Evolutionary conservation across 192 early-diverging fungal genomes (phyloP).

Genomic region (Glomus cerebriforme): DNA sequence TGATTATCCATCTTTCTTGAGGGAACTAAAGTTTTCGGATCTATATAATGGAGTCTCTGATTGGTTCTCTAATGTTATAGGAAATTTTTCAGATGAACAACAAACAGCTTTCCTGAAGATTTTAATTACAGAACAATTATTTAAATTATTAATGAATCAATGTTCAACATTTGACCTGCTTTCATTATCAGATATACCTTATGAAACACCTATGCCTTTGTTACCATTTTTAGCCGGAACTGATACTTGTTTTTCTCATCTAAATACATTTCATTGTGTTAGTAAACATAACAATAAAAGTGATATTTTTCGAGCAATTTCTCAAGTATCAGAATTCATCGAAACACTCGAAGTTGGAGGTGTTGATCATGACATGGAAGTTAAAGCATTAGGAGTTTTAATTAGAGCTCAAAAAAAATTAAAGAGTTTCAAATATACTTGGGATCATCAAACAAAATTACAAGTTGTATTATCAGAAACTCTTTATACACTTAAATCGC

Average conservation of each 20-base stretch:
- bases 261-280: neutral
- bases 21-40: slow-evolving; percentile 14
- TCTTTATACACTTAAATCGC: neutral
- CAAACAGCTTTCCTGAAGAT: neutral
- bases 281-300: neutral
- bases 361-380: slow-evolving; percentile 1
- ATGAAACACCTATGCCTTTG: neutral
- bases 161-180: neutral
- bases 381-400: slow-evolving; percentile 1
- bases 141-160: neutral
- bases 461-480: neutral
- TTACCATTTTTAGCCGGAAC: neutral
- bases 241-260: neutral
- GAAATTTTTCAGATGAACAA: neutral
- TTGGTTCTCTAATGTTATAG: neutral
- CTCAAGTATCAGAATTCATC: neutral
- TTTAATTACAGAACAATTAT: slow-evolving; percentile 3
- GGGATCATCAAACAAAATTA: neutral
- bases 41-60: neutral
- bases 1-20: slow-evolving; percentile 12
- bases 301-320: neutral
- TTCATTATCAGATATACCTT: slow-evolving; percentile 9
- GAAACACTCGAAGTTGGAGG: neutral
- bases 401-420: neutral
- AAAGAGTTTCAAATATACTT: neutral